These are phyloP conservation scores for Kandelia obovata DNA, from an alignment of 345 rosid genomes.

Conservation along the genomic window DNA sequence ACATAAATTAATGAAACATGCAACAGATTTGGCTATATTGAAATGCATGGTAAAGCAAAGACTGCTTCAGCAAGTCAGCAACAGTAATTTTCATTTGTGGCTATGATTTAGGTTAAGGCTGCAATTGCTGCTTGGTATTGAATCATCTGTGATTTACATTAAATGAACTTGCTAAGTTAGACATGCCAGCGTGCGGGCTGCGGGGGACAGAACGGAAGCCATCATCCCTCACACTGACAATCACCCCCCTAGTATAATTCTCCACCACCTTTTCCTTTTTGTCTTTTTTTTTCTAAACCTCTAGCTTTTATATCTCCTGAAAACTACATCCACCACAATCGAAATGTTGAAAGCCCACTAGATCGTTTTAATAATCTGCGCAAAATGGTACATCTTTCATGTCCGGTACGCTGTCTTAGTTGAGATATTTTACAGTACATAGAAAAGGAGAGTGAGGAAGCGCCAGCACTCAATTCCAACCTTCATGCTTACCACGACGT, in stretches of 20 bases:
- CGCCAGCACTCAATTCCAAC: slow-evolving; percentile 9
- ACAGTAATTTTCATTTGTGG: background rate
- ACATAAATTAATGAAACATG: background rate
- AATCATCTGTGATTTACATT: no score
- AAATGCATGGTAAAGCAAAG: background rate
- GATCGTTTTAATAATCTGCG: slow-evolving; percentile 13
- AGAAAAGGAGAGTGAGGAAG: background rate
- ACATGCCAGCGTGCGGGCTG: no score
- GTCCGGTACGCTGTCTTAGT: background rate
- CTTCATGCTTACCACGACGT: slow-evolving; percentile 38
- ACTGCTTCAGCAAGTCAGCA: background rate
- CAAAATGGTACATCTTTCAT: background rate
- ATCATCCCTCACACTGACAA: background rate
- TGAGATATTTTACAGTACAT: background rate
- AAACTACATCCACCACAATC: background rate
- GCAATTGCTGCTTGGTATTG: no score
- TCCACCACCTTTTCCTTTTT: background rate
- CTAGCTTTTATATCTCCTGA: background rate
- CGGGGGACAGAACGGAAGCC: no score
- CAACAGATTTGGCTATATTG: background rate
- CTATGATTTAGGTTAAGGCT: no score
- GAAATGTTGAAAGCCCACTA: background rate
- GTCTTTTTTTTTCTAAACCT: background rate
- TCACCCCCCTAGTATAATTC: background rate
- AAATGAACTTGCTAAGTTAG: no score